These are phyloP conservation scores for Saprolegnia diclina DNA, from an alignment of 352 stramenopile species.

Conservation along the genomic window DNA sequence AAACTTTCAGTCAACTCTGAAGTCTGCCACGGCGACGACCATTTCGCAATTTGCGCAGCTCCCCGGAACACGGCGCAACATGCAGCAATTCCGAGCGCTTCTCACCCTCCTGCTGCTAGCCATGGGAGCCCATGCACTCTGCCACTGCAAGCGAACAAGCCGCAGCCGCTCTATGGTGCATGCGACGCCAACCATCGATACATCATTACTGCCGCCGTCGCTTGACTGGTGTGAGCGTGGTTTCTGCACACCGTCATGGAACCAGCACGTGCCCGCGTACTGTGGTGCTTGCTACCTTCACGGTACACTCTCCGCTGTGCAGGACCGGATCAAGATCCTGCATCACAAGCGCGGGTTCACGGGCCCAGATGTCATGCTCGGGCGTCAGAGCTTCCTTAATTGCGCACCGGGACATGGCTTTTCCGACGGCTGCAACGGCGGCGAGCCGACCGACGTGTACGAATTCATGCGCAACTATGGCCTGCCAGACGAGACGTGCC, in stretches of 20 bases:
- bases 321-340: slow-evolving; percentile 80
- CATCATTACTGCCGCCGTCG: slow-evolving; percentile 43
- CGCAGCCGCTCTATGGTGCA: neutral
- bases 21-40: no score
- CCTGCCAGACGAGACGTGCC: slow-evolving; percentile 66
- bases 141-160: neutral
- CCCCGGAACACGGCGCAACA: no score
- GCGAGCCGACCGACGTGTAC: slow-evolving; percentile 67
- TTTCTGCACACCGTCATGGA: slow-evolving; percentile 72
- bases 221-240: slow-evolving; percentile 89
- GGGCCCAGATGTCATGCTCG: slow-evolving; percentile 68
- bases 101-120: no score
- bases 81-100: no score
- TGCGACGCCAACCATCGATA: neutral
- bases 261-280: slow-evolving; percentile 80
- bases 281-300: slow-evolving; percentile 82
- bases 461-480: slow-evolving; percentile 72
- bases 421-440: slow-evolving; percentile 55
- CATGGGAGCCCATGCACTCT: neutral
- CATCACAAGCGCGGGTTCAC: slow-evolving; percentile 49
- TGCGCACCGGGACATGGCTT: slow-evolving; percentile 65
- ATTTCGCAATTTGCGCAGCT: no score
- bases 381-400: slow-evolving; percentile 74
- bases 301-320: slow-evolving; percentile 57
- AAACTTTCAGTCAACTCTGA: no score